Base-by-base conservation (phyloP, 495 filamentous ascomycete species). In the Neurospora sp. region DNA sequence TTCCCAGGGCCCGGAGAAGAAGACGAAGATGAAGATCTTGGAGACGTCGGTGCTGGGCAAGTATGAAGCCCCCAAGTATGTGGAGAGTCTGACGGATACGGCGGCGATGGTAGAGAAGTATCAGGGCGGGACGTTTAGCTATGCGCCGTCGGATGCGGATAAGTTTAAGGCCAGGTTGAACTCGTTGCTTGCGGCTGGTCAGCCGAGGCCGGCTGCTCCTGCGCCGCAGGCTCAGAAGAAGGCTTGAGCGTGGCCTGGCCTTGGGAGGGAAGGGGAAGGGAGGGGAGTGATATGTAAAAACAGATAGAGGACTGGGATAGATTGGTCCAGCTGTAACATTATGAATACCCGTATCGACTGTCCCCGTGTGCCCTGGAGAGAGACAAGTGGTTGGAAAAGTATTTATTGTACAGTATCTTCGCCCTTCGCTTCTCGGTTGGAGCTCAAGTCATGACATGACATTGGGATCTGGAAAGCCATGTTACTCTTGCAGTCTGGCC, bases 1-100 rank as follows among this genome's bases (percentile, higher is more conserved):
- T 3, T 3, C 5, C 6, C 70, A 74, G 11, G 44, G 39, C 18
- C 76, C 81, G 38, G 20, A 73, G 40, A 73, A 69, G 16, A 77
- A 75, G 72, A 80, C 79, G 39, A 84, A 81, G 78, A 74, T 76
- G 41, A 79, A 77, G 6, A 78, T 87, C 12, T 35, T 84, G 9
- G 82, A 86, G 59, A 72, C 78, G 62, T 78, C 78, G 39, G 70
- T 87, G 71, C 77, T 79, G 27, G 86, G 86, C 41, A 79, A 79
- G 54, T 86, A 88, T 75, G 75, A 79, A 23, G 20, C 39, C 0
- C 75, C 81, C 1, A 70, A 75, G 72, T 79, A 77, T 46, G 78
- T 76, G 12, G 81, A 82, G 1, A 35, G 27, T 1, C 38, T 76
- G 12, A 69, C 23, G 3, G 82, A 86, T 59, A 73, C 81, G 38